Percentiles rank a stretch among this genome's conserved stretches.
Evolutionary conservation across 331 rosid genomes (phyloP).

Genomic region (Dryas integrifolia): DNA sequence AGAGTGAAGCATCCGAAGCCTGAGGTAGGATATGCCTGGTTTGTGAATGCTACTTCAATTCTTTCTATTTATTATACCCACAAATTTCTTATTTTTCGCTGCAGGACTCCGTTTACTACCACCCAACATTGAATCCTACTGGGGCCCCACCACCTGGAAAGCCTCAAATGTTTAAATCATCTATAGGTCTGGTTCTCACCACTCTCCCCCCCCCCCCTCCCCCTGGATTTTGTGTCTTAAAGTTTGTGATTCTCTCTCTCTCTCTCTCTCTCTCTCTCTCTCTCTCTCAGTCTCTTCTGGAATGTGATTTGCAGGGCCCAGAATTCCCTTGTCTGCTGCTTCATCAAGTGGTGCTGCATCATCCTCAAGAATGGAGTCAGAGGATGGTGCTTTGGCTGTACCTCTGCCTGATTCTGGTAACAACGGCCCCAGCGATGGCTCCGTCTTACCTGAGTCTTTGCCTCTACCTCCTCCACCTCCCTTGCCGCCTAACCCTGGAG

Average conservation of each 20-base stretch:
- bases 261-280: neutral
- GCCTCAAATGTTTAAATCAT: slow-evolving; percentile 95
- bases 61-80: neutral
- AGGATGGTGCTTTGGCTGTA: slow-evolving; percentile 54
- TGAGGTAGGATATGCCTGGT: slow-evolving; percentile 56
- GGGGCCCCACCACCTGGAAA: slow-evolving; percentile 99
- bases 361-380: slow-evolving; percentile 57
- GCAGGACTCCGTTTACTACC: slow-evolving; percentile 95
- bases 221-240: neutral
- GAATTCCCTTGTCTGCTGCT: slow-evolving; percentile 85
- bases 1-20: slow-evolving; percentile 85
- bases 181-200: slow-evolving; percentile 53
- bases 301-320: slow-evolving; percentile 63
- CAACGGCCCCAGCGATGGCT: slow-evolving; percentile 49
- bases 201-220: slow-evolving; percentile 1
- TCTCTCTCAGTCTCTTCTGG: slow-evolving; percentile 22
- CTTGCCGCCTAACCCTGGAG: slow-evolving; percentile 77
- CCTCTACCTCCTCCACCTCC: slow-evolving; percentile 99
- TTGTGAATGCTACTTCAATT: slow-evolving; percentile 18
- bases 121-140: slow-evolving; percentile 90
- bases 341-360: slow-evolving; percentile 77
- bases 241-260: neutral
- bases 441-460: slow-evolving; percentile 65
- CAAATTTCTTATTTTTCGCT: slow-evolving; percentile 17
- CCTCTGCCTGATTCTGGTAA: slow-evolving; percentile 59